phyloP scores from a whole-genome alignment of 768 basidiomycete species.

The Ephemerocybe angulata region DNA sequence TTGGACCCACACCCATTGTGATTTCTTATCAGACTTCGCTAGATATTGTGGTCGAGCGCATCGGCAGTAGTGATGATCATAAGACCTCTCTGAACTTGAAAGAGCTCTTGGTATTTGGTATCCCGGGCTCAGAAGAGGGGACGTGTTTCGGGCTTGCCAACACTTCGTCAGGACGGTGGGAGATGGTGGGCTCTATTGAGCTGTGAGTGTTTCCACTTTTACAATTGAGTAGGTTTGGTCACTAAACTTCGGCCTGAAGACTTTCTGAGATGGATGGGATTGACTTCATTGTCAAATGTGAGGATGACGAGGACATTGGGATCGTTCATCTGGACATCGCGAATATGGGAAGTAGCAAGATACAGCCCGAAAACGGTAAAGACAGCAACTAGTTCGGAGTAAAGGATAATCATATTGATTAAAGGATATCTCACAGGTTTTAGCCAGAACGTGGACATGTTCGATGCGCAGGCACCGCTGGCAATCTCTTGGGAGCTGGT shows the following conservation, averaged over 20 bases:
- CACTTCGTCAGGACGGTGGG: not conserved
- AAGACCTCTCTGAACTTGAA: not conserved
- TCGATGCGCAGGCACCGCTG: too few species aligned
- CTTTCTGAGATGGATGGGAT: not conserved
- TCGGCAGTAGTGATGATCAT: too few species aligned
- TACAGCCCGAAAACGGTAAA: too few species aligned
- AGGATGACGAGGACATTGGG: not conserved
- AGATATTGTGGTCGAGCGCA: too few species aligned
- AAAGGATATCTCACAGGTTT: too few species aligned
- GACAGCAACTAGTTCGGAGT: too few species aligned
- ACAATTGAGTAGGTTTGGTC: not conserved
- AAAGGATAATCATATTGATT: too few species aligned
- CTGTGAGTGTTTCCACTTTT: not conserved
- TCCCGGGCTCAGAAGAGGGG: not conserved
- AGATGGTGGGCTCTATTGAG: not conserved
- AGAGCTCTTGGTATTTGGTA: not conserved
- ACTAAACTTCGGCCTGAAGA: not conserved
- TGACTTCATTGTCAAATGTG: not conserved
- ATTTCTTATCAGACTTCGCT: too few species aligned
- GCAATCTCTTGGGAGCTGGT: too few species aligned
- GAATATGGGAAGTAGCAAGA: too few species aligned
- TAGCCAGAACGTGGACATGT: too few species aligned
- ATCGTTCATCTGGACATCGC: not conserved
- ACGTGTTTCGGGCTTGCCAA: not conserved
- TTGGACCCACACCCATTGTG: too few species aligned